Evolutionary conservation across 108 stramenopile species (phyloP), one percentile per base, ranked within the genome.

Genomic region (Pseudonitzschia delicatissima): DNA sequence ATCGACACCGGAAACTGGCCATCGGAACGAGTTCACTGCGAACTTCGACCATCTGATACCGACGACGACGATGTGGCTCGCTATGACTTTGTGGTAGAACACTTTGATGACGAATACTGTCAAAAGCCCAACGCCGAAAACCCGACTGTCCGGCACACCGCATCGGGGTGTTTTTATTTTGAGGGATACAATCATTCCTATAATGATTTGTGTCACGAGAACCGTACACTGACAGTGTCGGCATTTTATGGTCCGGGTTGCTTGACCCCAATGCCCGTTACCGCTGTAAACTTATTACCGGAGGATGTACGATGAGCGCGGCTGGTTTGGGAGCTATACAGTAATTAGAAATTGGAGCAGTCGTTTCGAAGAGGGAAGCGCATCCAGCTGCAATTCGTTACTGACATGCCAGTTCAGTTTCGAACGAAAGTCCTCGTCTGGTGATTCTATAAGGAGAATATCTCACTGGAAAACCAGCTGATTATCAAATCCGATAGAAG

Each of bases 1-100:
- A 18, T 48, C 47, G 47, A 48, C 47, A 48, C 47, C 13, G 47
- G 47, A 4, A 48, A 48, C 20, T 48, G 47, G 47, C 47, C 47
- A 7, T 48, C 47, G 20, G 47, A 48, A 7, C 47, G 47, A 23
- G 47, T 48, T 2, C 47, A 48, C 47, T 48, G 47, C 47, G 47
- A 48, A 23, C 47, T 48, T 23, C 20, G 20, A 23, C 47, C 47
- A 7, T 8, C 4, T 6, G 7, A 1, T 21, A 7, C 4, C 47
- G 17, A 23, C 47, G 47, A 48, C 42, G 42, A 44, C 42, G 42
- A 44, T 7, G 42, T 6, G 17, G 42, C 42, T 2, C 47, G 47
- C 47, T 48, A 48, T 7, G 9, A 9, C 20, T 48, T 48, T 48
- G 47, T 48, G 20, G 47, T 48, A 23, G 47, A 48, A 23, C 47